These are phyloP conservation scores for Brettanomyces sp. DNA, from an alignment of 805 yeast species.

Conservation along the genomic window DNA sequence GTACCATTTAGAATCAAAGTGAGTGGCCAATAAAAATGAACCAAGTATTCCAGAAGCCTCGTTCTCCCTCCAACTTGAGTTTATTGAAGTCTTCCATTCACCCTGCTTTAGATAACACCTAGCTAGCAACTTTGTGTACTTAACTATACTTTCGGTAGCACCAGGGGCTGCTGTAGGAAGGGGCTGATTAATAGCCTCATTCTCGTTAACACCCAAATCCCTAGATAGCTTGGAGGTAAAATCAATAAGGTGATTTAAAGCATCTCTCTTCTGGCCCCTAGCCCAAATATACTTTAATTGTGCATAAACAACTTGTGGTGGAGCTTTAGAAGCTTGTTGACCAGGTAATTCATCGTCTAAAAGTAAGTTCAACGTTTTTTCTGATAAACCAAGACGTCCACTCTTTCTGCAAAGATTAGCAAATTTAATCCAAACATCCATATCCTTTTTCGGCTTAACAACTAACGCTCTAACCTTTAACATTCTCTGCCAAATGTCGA, in stretches of 20 bases:
- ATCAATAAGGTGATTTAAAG: conserved; percentile 74
- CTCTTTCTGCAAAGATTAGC: conserved; percentile 94
- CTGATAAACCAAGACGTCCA: conserved; percentile 86
- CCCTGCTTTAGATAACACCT: conserved; percentile 96
- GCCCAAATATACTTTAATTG: conserved; percentile 97
- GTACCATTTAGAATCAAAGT: conserved; percentile 88
- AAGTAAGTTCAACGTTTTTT: conserved; percentile 74
- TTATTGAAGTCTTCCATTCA: conserved; percentile 89
- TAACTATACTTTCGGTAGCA: conserved; percentile 66
- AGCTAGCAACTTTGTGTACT: conserved; percentile 77
- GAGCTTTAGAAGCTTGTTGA: conserved; percentile 54
- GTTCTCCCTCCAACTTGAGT: conserved; percentile 70
- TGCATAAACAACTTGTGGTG: conserved; percentile 96
- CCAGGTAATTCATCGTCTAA: conserved; percentile 51
- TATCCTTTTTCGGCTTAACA: conserved; percentile 88
- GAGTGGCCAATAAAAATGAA: conserved; percentile 87
- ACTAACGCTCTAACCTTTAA: conserved; percentile 88
- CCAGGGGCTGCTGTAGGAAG: conserved; percentile 67
- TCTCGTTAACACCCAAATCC: conserved; percentile 79
- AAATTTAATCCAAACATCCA: conserved; percentile 97
- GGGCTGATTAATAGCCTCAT: conserved; percentile 80
- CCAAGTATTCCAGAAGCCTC: conserved; percentile 74
- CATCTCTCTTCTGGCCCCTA: conserved; percentile 79
- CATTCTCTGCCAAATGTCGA: conserved; percentile 98
- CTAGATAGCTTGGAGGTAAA: conserved; percentile 87